A percentile compares a stretch with the other conserved stretches of the same genome.
Conservation (phyloP, 441 rosid species). For the Adansonia rubrostipa region DNA sequence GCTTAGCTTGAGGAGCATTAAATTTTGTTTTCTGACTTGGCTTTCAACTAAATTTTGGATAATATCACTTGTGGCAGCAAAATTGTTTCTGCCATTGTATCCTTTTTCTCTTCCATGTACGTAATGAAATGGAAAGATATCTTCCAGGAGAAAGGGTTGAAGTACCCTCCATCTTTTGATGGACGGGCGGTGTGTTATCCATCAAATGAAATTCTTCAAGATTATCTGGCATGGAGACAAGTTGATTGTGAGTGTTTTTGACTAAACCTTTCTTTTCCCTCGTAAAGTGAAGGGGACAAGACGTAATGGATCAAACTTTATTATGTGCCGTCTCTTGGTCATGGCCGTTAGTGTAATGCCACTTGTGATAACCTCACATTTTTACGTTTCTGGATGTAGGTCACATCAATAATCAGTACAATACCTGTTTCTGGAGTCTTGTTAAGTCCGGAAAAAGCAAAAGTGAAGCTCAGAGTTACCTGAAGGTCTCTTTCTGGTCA, state of each 20-base stretch:
- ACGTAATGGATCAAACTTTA: neutral
- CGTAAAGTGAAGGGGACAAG: neutral
- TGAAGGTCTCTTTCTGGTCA: conserved; percentile 55
- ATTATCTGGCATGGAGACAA: conserved; percentile 97
- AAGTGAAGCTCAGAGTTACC: conserved; percentile 65
- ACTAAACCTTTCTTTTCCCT: conserved; percentile 19
- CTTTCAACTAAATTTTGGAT: conserved; percentile 16
- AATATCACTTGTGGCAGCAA: conserved; percentile 45
- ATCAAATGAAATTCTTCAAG: conserved; percentile 68
- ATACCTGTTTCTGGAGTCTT: conserved; percentile 91
- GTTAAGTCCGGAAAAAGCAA: conserved; percentile 83
- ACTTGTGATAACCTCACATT: conserved; percentile 7
- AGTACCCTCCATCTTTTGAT: conserved; percentile 83
- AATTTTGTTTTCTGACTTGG: conserved; percentile 6
- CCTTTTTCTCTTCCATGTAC: conserved; percentile 81
- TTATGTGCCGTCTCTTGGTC: neutral
- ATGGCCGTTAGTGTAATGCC: neutral
- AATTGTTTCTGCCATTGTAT: conserved; percentile 65
- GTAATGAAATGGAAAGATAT: conserved; percentile 72
- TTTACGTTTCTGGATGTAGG: conserved; percentile 47
- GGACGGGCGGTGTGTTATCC: conserved; percentile 97
- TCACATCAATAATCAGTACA: conserved; percentile 93
- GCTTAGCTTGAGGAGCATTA: conserved; percentile 13
- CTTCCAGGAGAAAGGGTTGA: conserved; percentile 69
- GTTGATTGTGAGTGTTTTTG: conserved; percentile 82